Conservation (phyloP, 257 asterid species). For the Paraleonurus japonicus region DNA sequence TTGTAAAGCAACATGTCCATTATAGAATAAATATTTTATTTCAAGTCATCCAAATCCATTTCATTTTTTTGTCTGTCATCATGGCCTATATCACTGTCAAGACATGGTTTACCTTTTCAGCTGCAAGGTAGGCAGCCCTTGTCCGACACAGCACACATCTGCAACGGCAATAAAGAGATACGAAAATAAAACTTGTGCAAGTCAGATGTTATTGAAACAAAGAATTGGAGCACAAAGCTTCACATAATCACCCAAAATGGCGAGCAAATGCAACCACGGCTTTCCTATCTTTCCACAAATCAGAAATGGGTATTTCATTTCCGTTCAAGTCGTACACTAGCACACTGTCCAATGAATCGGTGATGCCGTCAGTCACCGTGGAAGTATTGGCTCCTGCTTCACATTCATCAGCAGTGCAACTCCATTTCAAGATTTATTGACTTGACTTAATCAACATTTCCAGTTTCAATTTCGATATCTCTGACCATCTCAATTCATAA, state of each 20-base stretch:
- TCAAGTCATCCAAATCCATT: background rate
- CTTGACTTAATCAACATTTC: background rate
- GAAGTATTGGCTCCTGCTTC: slow-evolving; percentile 49
- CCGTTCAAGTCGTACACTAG: slow-evolving; percentile 69
- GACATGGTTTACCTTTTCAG: slow-evolving; percentile 59
- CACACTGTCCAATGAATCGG: slow-evolving; percentile 54
- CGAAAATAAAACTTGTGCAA: background rate
- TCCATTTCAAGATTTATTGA: background rate
- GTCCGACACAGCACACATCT: slow-evolving; percentile 95
- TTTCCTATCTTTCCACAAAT: slow-evolving; percentile 93
- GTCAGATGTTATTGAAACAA: slow-evolving; percentile 6
- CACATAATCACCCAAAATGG: slow-evolving; percentile 74
- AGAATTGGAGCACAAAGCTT: slow-evolving; percentile 5
- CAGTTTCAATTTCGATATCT: background rate
- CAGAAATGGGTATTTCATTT: slow-evolving; percentile 58
- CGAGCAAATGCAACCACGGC: slow-evolving; percentile 97
- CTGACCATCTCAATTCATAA: background rate
- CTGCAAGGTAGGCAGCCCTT: slow-evolving; percentile 85
- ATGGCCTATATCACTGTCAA: background rate
- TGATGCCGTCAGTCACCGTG: slow-evolving; percentile 36
- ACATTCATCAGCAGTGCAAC: slow-evolving; percentile 14
- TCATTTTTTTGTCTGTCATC: background rate
- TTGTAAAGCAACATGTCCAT: background rate
- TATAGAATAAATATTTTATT: background rate
- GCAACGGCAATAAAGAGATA: slow-evolving; percentile 24